Conservation (phyloP, 306 rosid species). For the Rosa lucieae region DNA sequence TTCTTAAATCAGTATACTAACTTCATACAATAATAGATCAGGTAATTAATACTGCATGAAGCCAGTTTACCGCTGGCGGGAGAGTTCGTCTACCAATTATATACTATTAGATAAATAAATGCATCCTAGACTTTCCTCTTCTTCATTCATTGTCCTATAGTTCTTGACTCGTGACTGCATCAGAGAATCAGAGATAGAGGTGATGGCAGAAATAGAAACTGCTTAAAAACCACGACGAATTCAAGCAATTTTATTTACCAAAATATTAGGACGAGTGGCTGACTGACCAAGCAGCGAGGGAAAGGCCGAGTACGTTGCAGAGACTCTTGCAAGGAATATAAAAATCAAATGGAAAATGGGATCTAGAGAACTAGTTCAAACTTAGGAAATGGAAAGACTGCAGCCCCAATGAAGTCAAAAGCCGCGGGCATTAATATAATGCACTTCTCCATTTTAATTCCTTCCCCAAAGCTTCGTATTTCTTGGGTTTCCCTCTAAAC, state of each 20-base stretch:
- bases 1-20: not conserved
- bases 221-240: not conserved
- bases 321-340: not conserved
- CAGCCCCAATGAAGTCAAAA: not conserved
- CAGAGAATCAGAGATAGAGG: too few species aligned
- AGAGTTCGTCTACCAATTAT: not conserved
- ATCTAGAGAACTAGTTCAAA: conserved; percentile 4
- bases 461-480: not conserved
- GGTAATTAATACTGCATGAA: not conserved
- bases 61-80: not conserved
- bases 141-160: not conserved
- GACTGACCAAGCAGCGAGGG: not conserved
- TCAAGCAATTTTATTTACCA: not conserved
- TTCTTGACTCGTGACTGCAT: not conserved
- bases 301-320: not conserved
- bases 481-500: not conserved
- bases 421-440: conserved; percentile 3
- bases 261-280: not conserved
- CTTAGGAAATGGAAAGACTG: not conserved
- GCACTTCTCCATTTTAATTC: not conserved
- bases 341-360: not conserved
- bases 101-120: too few species aligned
- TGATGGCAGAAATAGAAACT: not conserved
- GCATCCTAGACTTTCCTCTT: too few species aligned
- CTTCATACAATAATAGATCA: not conserved